These are phyloP conservation scores for Russula emetica DNA, from an alignment of 768 basidiomycete genomes.

Conservation along the genomic window DNA sequence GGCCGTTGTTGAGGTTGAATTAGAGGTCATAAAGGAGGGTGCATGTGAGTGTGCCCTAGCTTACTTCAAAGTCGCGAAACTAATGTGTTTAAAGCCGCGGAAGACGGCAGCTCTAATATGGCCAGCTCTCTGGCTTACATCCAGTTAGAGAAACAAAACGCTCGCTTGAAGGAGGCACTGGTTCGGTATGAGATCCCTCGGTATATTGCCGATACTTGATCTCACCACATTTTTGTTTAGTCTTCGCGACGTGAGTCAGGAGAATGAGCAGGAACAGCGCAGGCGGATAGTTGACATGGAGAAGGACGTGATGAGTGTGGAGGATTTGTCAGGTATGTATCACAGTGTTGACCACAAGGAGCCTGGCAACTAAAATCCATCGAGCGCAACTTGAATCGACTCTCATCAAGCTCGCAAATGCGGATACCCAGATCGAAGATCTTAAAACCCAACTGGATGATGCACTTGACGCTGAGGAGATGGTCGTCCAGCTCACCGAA, in stretches of 20 bases:
- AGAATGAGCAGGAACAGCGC: slow-evolving; percentile 82
- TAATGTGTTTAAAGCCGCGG: slow-evolving; percentile 31
- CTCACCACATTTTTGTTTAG: slow-evolving; percentile 38
- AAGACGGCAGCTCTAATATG: slow-evolving; percentile 34
- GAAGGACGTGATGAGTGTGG: slow-evolving; percentile 72
- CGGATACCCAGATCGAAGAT: slow-evolving; percentile 89
- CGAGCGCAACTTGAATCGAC: slow-evolving; percentile 76
- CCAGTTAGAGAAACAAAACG: slow-evolving; percentile 96
- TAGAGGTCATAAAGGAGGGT: slow-evolving; percentile 70
- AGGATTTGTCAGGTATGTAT: slow-evolving; percentile 69
- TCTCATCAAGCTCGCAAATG: slow-evolving; percentile 76
- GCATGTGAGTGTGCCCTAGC: slow-evolving; percentile 27
- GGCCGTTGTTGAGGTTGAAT: slow-evolving; percentile 77
- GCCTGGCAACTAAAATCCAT: slow-evolving; percentile 8
- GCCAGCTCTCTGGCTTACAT: slow-evolving; percentile 65
- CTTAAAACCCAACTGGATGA: slow-evolving; percentile 93
- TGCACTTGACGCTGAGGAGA: slow-evolving; percentile 91
- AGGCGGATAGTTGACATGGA: slow-evolving; percentile 82
- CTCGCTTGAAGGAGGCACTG: slow-evolving; percentile 90
- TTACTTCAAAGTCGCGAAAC: not conserved
- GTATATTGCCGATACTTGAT: slow-evolving; percentile 1
- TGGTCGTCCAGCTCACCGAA: slow-evolving; percentile 93
- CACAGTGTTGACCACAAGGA: slow-evolving; percentile 13
- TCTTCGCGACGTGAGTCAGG: slow-evolving; percentile 81
- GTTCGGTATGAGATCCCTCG: slow-evolving; percentile 53